Base-by-base conservation (phyloP, 2,329 filamentous ascomycete species). In the Paramyrothecium sp. region DNA sequence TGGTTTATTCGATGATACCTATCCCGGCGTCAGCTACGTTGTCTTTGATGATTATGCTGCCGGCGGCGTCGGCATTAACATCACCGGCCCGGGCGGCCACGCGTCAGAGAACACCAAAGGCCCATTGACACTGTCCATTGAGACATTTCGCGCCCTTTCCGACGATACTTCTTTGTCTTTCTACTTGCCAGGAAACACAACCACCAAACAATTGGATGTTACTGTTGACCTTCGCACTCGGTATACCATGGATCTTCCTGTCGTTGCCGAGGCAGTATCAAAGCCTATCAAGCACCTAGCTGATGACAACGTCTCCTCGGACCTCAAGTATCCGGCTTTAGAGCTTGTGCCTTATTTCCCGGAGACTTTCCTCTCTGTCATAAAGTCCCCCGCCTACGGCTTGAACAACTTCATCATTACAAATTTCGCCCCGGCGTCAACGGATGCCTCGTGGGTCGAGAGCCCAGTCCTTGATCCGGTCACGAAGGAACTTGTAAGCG, bases 151-250 rank as follows among this genome's bases (percentile, higher is more conserved):
- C n/a, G 56, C 58, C 17, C 30, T 60, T 19, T 58, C 59, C 20
- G 41, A 38, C 46, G 48, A 51, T n/a, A 10, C 53, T 16, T 53
- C 30, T 10, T 46, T 57, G 26, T 53, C 52, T 1, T 62, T 59
- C 21, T 62, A 60, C 16, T 41, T 62, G 21, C 60, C 60, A 12
- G 57, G 56, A 22, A 62, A 62, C 55, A 59, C 54, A 3, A 55
- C 58, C 5, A 23, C 55, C 30, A 57, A 23, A 11, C 56, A 62
- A 54, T 58, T 62, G 34, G 60, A 62, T 33, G 56, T 62, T n/a
- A 62, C 60, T 7, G 56, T 62, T 21, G 60, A 62, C 48, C 52
- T 62, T 56, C 60, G 60, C 41, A 62, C 50, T 7, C 56, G 60
- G 12, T 62, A 26, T 4, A 59, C 60, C 5, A 19, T 30, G 11